Evolutionary conservation across 179 eudicot species (phyloP).

Genomic region (Dionaea muscipula): DNA sequence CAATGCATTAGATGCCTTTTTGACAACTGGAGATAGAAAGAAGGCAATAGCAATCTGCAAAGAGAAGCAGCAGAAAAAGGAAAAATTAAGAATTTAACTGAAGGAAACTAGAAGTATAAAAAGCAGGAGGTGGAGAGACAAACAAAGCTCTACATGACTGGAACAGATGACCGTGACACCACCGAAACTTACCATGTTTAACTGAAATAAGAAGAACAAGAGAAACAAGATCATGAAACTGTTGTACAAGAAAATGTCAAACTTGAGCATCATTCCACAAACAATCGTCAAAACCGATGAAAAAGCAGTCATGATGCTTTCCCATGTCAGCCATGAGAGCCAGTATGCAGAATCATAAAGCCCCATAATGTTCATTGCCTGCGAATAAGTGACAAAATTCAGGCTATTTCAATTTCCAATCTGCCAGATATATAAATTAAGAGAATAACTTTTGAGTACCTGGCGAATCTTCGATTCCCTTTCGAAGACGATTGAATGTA

Average conservation of each 20-base stretch:
- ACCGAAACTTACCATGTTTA: conserved; percentile 56
- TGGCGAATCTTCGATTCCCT: conserved; percentile 93
- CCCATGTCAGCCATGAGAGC: conserved; percentile 92
- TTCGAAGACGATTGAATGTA: conserved; percentile 62
- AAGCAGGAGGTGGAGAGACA: neutral
- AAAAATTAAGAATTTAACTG: conserved; percentile 1
- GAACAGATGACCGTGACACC: neutral
- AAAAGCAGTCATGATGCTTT: conserved; percentile 45
- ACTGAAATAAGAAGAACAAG: conserved; percentile 72
- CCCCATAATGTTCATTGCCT: conserved; percentile 97
- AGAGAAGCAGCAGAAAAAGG: conserved; percentile 13
- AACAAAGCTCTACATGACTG: neutral
- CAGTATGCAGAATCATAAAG: conserved; percentile 93
- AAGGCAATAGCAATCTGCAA: conserved; percentile 71
- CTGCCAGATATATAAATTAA: too few relatives aligned
- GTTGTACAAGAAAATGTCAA: conserved; percentile 73
- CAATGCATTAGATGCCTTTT: conserved; percentile 66
- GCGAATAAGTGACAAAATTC: conserved; percentile 5
- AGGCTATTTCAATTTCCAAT: too few relatives aligned
- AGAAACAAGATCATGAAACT: conserved; percentile 61
- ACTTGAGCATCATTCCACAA: conserved; percentile 93
- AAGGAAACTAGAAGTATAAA: conserved; percentile 1
- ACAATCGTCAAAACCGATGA: conserved; percentile 70
- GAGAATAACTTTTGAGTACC: conserved; percentile 33
- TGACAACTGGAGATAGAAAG: conserved; percentile 62